Conservation (phyloP, 768 basidiomycete species). For the Tephrocybe sp. region DNA sequence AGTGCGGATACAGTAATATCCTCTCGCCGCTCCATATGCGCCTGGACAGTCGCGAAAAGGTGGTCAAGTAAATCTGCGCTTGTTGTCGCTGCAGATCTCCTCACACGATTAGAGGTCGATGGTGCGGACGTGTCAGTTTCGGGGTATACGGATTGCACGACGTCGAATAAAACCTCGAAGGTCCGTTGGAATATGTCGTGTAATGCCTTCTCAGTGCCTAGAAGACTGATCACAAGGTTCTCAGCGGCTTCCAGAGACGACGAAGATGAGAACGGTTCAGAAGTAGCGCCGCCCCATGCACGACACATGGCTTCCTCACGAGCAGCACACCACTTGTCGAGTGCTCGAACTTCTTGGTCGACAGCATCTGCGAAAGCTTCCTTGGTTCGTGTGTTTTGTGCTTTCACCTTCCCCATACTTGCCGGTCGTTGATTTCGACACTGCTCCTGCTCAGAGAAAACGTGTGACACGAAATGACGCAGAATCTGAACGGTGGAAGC, state of each 20-base stretch:
- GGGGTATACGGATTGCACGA: slow-evolving; percentile 38
- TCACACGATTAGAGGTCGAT: slow-evolving; percentile 11
- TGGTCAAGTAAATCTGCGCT: slow-evolving; percentile 63
- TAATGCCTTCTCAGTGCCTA: slow-evolving; percentile 61
- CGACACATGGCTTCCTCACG: slow-evolving; percentile 67
- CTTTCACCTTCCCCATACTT: slow-evolving; percentile 13
- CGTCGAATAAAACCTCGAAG: slow-evolving; percentile 55
- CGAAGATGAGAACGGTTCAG: not conserved
- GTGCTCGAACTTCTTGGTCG: slow-evolving; percentile 52
- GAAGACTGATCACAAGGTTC: slow-evolving; percentile 61
- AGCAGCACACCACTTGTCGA: slow-evolving; percentile 71
- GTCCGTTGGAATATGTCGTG: slow-evolving; percentile 55
- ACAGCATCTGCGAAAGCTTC: slow-evolving; percentile 84
- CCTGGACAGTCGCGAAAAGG: slow-evolving; percentile 56
- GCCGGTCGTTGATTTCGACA: not conserved
- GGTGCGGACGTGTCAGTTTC: slow-evolving; percentile 22
- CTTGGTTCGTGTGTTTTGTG: slow-evolving; percentile 54
- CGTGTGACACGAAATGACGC: slow-evolving; percentile 54
- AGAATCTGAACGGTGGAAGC: slow-evolving; percentile 65
- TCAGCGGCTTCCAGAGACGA: not conserved
- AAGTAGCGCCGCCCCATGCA: slow-evolving; percentile 45
- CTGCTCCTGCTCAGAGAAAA: slow-evolving; percentile 36
- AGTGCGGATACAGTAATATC: slow-evolving; percentile 52
- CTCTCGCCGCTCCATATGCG: slow-evolving; percentile 61
- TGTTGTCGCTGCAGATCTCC: slow-evolving; percentile 47